Evolutionary conservation across 1,139 yeast genomes (phyloP).

Genomic region (Saccharomyces pastorianus): DNA sequence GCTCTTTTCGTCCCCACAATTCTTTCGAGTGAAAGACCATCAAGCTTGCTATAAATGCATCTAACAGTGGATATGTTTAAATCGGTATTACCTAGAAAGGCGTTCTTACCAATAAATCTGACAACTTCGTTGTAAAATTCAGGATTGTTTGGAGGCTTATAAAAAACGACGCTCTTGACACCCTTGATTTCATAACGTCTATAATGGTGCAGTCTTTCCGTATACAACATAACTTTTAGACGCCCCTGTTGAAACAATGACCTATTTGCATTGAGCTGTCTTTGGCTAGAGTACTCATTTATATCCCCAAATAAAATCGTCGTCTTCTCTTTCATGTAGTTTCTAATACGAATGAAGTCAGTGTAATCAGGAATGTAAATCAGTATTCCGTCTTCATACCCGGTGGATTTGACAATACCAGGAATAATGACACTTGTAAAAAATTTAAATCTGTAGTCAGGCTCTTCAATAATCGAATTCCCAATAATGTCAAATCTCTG

Average conservation of each 20-base stretch:
- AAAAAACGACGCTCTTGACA: constrained; percentile 75
- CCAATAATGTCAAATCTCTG: constrained; percentile 50
- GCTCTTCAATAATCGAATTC: constrained; percentile 53
- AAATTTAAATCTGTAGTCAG: constrained; percentile 71
- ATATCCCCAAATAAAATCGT: constrained; percentile 50
- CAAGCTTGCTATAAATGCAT: constrained; percentile 70
- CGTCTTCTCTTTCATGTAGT: constrained; percentile 59
- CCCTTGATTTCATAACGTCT: constrained; percentile 80
- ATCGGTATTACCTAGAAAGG: constrained; percentile 40
- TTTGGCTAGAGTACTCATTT: constrained; percentile 74
- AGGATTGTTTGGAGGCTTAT: constrained; percentile 81
- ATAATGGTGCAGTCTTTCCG: constrained; percentile 90
- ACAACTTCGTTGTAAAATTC: constrained; percentile 72
- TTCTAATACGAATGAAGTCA: constrained; percentile 74
- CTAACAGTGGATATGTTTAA: constrained; percentile 60
- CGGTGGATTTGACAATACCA: constrained; percentile 46
- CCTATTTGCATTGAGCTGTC: constrained; percentile 64
- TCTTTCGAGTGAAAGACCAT: constrained; percentile 69
- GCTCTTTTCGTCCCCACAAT: constrained; percentile 78
- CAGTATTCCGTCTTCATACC: constrained; percentile 62
- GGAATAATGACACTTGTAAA: constrained; percentile 72
- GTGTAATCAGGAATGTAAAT: constrained; percentile 79
- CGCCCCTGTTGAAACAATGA: constrained; percentile 58
- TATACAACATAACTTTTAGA: constrained; percentile 66
- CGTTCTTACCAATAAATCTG: constrained; percentile 39